A percentile compares a stretch with the other conserved stretches of the same genome.
Evolutionary conservation across 2,329 filamentous ascomycete species (phyloP).

Genomic region (Fusarium humuli): DNA sequence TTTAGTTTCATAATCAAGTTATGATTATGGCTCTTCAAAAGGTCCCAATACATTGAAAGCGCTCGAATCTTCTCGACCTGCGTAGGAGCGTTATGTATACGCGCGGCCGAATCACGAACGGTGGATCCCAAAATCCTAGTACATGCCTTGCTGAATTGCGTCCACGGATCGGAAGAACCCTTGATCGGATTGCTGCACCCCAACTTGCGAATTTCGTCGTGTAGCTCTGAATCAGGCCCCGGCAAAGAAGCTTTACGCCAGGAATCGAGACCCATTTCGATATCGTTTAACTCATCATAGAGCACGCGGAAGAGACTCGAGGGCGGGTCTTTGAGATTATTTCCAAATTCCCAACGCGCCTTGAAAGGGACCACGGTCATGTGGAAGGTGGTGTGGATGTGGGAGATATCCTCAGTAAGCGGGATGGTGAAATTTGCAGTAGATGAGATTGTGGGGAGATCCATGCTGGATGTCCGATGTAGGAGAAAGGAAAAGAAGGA

Average conservation of each 20-base stretch:
- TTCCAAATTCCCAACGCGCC: neutral
- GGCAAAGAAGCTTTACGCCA: neutral
- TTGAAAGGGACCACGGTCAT: neutral
- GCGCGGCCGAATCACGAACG: too few relatives aligned
- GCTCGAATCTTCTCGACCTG: too few relatives aligned
- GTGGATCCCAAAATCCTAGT: too few relatives aligned
- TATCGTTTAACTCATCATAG: neutral
- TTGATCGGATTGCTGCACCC: neutral
- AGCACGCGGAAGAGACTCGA: neutral
- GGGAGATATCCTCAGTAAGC: neutral
- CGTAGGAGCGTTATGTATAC: too few relatives aligned
- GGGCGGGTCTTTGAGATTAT: neutral
- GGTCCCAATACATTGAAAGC: neutral
- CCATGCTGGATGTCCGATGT: neutral
- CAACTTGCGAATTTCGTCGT: neutral
- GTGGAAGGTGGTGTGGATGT: neutral
- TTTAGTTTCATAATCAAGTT: too few relatives aligned
- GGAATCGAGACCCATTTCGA: rapidly evolving
- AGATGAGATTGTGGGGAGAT: neutral
- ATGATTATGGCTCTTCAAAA: too few relatives aligned
- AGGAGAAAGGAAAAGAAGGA: neutral
- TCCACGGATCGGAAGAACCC: neutral
- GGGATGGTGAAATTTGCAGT: neutral
- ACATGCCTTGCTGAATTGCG: neutral
- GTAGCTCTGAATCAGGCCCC: neutral